Evolutionary conservation across 371 early-diverging fungal genomes (phyloP), one percentile per base, ranked within the genome.

Genomic region (Haplosporangium sp.): DNA sequence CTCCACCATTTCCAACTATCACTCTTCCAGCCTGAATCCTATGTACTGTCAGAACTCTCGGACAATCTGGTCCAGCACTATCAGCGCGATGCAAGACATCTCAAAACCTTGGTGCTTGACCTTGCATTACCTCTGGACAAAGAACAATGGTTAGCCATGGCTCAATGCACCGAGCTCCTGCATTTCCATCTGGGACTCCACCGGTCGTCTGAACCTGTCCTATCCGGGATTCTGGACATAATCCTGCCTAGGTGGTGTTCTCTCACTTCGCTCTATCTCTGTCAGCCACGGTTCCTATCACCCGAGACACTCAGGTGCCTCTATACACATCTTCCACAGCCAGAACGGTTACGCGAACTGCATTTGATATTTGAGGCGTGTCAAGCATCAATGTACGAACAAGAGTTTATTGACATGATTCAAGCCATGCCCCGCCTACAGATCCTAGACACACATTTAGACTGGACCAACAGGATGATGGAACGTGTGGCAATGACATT

Each of bases 381-480:
- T 16, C 71, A 76, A 16, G 77, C 77, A 0, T 63, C 64, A 10
- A 16, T 55, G 42, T 76, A 76, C 48, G 71, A 76, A 38, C 67
- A 76, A 55, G 77, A 76, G 57, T 76, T 76, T 40, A 62, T 76
- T 29, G 67, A 63, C n/a, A 76, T 76, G 77, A 59, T 76, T 10
- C 67, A 66, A 20, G 61, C 68, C 14, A 71, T 71, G 77, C 77
- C 77, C 1, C 62, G 67, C 29, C 54, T 76, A 13, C 67, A 67
- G 55, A 67, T 51, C 0, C 50, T 76, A 4, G 77, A 71, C 6
- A 64, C 72, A 0, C 77, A 76, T 13, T 11, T 76, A 52, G 76
- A 76, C 45, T 76, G 76, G 70, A 66, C 77, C 16, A 67, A 71
- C 43, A 53, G 64, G 38, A 76, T 76, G 77, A 76, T 76, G 77